Percentiles rank a stretch among this genome's conserved stretches.
phyloP scores from a whole-genome alignment of 257 asterid species.

The Phtheirospermum japonicum region DNA sequence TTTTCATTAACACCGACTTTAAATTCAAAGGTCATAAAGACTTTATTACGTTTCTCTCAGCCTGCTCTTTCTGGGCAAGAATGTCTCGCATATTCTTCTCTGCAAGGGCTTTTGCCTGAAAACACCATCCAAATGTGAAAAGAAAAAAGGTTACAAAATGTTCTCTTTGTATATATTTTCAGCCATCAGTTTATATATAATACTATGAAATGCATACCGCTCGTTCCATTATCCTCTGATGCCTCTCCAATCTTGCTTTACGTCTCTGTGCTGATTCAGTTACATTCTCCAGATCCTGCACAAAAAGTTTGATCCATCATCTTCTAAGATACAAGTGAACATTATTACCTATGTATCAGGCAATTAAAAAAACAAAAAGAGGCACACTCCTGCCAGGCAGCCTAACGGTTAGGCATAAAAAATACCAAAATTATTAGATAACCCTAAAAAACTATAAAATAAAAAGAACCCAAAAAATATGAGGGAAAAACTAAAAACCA shows the following conservation, averaged over 20 bases:
- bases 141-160: slow-evolving; percentile 6
- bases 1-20: neutral
- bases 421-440: too few species aligned
- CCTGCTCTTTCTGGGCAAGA: slow-evolving; percentile 95
- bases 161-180: slow-evolving; percentile 2
- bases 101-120: slow-evolving; percentile 92
- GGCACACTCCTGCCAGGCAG: too few species aligned
- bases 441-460: too few species aligned
- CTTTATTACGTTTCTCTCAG: slow-evolving; percentile 78
- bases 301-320: slow-evolving; percentile 30
- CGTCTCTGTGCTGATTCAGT: slow-evolving; percentile 86
- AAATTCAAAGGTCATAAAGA: slow-evolving; percentile 14
- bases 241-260: slow-evolving; percentile 91
- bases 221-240: slow-evolving; percentile 96
- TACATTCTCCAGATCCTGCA: slow-evolving; percentile 81
- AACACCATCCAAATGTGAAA: slow-evolving; percentile 4
- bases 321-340: slow-evolving; percentile 15
- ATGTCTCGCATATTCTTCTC: slow-evolving; percentile 94
- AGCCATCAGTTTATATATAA: slow-evolving; percentile 25
- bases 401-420: too few species aligned
- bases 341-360: slow-evolving; percentile 12
- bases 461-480: too few species aligned
- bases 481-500: too few species aligned
- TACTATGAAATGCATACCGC: slow-evolving; percentile 53
- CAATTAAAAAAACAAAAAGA: neutral